These are phyloP conservation scores for Desmodesmus armatus DNA, from an alignment of 139 green algal genomes.

Conservation along the genomic window DNA sequence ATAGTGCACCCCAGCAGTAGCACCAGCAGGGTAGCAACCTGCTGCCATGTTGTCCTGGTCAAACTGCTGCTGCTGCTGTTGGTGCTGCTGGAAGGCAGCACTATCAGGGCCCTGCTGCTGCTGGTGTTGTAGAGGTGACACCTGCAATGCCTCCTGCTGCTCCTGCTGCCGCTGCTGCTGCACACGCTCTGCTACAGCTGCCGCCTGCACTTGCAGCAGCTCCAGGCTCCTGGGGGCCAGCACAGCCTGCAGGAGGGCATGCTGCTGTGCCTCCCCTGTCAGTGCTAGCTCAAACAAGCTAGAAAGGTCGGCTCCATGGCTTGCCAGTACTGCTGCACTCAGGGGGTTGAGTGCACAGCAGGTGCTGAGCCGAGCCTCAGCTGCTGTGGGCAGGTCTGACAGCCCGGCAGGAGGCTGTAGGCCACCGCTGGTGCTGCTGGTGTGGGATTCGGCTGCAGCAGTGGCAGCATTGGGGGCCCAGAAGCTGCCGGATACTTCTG, in stretches of 20 bases:
- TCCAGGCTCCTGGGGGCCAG: too few species aligned
- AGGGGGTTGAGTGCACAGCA: constrained; percentile 17
- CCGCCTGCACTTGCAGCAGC: too few species aligned
- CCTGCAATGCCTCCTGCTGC: background rate
- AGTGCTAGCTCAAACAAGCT: background rate
- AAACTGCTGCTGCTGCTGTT: background rate
- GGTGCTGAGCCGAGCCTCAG: background rate
- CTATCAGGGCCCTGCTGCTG: background rate
- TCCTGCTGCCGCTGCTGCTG: background rate
- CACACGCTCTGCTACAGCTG: too few species aligned
- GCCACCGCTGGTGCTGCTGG: constrained; percentile 13
- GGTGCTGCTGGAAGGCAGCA: background rate
- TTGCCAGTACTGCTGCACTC: constrained; percentile 17
- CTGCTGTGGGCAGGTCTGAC: constrained; percentile 17
- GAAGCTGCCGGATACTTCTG: background rate
- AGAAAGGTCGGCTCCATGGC: background rate
- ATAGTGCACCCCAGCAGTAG: background rate
- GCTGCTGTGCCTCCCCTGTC: too few species aligned
- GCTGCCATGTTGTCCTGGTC: background rate
- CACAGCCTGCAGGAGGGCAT: too few species aligned
- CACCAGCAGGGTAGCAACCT: background rate
- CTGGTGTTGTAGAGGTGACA: background rate
- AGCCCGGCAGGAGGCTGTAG: constrained; percentile 4
- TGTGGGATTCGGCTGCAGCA: too few species aligned
- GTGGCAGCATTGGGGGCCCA: too few species aligned